phyloP scores from a whole-genome alignment of 2,329 filamentous ascomycete species.

The Rhexocercosporidium sp. region DNA sequence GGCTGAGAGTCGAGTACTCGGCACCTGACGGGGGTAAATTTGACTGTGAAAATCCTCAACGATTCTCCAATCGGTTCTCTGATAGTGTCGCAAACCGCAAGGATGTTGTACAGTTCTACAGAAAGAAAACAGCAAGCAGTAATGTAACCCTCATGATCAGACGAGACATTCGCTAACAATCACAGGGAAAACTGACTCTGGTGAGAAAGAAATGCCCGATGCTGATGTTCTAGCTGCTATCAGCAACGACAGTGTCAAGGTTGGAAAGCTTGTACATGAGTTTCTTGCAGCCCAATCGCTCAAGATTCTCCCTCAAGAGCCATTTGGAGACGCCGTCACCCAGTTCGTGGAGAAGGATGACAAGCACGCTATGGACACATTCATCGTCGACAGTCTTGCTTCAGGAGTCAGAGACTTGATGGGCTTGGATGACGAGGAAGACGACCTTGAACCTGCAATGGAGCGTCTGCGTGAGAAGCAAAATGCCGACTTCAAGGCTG shows the following conservation, averaged over 20 bases:
- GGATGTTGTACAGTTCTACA: constrained; percentile 91
- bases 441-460: constrained; percentile 76
- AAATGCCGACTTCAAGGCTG: constrained; percentile 72
- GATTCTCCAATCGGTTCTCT: constrained; percentile 91
- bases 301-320: constrained; percentile 90
- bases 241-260: constrained; percentile 77
- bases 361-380: constrained; percentile 86
- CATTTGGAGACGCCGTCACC: constrained; percentile 89
- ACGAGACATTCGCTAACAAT: constrained; percentile 21
- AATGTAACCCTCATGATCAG: constrained; percentile 36
- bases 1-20: constrained; percentile 89
- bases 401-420: constrained; percentile 75
- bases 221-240: constrained; percentile 65
- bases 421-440: constrained; percentile 68
- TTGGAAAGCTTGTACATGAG: constrained; percentile 86
- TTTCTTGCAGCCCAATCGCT: constrained; percentile 87
- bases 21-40: constrained; percentile 84
- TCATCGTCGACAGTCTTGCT: constrained; percentile 73
- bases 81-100: constrained; percentile 92
- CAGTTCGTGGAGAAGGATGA: constrained; percentile 96
- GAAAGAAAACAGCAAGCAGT: constrained; percentile 74
- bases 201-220: constrained; percentile 63
- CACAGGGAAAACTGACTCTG: constrained; percentile 49
- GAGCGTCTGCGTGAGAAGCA: constrained; percentile 71
- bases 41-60: constrained; percentile 92